Evolutionary conservation across 768 basidiomycete species (phyloP).

Genomic region (Piloderma croceum): DNA sequence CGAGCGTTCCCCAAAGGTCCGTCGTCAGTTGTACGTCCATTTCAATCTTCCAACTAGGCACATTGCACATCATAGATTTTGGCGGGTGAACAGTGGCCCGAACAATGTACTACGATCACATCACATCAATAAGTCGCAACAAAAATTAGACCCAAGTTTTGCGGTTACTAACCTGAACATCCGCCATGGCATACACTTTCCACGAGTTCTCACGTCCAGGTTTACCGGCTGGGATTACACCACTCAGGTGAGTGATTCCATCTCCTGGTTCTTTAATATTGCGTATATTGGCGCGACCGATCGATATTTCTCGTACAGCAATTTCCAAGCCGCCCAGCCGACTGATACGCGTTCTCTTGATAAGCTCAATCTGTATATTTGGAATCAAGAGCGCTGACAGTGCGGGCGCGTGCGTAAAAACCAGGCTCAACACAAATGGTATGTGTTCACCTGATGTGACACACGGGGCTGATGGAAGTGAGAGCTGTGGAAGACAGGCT

Average conservation of each 20-base stretch:
- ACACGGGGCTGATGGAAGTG: slow-evolving; percentile 29
- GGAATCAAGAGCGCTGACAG: slow-evolving; percentile 31
- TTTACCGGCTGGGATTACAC: slow-evolving; percentile 32
- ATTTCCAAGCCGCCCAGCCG: slow-evolving; percentile 17
- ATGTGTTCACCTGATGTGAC: slow-evolving; percentile 38
- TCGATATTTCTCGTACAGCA: slow-evolving; percentile 22
- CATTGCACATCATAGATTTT: slow-evolving; percentile 19
- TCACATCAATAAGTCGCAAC: neutral
- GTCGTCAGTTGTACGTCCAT: slow-evolving; percentile 33
- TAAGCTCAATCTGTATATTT: slow-evolving; percentile 30
- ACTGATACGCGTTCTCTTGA: slow-evolving; percentile 31
- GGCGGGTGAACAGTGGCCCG: slow-evolving; percentile 30
- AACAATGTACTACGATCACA: slow-evolving; percentile 31
- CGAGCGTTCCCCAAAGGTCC: slow-evolving; percentile 34
- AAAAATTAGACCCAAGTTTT: neutral
- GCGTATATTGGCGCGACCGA: slow-evolving; percentile 17
- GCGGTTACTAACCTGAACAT: slow-evolving; percentile 21
- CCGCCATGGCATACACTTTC: slow-evolving; percentile 26
- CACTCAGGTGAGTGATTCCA: slow-evolving; percentile 29
- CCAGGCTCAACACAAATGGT: slow-evolving; percentile 32
- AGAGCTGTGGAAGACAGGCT: slow-evolving; percentile 26
- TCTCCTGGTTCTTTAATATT: slow-evolving; percentile 29
- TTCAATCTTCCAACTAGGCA: slow-evolving; percentile 34
- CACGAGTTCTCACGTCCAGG: slow-evolving; percentile 34
- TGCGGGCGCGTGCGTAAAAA: slow-evolving; percentile 32